These are phyloP conservation scores for Eucalyptus shirleyi DNA, from an alignment of 345 rosid genomes.

Conservation along the genomic window DNA sequence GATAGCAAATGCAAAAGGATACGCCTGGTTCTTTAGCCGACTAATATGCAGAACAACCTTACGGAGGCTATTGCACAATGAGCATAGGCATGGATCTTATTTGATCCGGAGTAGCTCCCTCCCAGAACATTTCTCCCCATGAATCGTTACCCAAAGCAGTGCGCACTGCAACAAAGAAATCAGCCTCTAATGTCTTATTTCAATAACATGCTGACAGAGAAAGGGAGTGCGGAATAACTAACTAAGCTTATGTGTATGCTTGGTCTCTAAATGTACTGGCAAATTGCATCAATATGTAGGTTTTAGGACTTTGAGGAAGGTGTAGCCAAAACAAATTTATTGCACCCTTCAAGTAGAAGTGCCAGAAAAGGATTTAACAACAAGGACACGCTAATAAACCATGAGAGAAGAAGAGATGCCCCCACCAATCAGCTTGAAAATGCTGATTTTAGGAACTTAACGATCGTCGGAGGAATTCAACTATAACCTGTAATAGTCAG, in stretches of 20 bases:
- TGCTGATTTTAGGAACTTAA: no score
- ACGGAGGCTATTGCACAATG: slow-evolving; percentile 46
- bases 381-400: neutral
- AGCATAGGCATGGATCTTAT: slow-evolving; percentile 51
- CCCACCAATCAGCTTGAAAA: neutral
- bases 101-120: slow-evolving; percentile 47
- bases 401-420: neutral
- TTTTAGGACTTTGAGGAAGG: neutral
- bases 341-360: neutral
- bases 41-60: no score
- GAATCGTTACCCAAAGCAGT: slow-evolving; percentile 62
- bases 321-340: neutral
- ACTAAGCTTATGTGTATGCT: neutral
- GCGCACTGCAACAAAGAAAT: slow-evolving; percentile 51
- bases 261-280: neutral
- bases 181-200: neutral
- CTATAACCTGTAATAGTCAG: slow-evolving; percentile 66
- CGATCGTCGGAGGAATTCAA: neutral
- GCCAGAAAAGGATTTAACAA: neutral
- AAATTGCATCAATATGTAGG: neutral
- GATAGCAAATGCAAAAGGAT: no score
- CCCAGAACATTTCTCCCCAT: slow-evolving; percentile 62
- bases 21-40: no score
- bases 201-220: neutral
- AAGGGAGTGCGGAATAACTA: neutral